A percentile compares a stretch with the other conserved stretches of the same genome.
These are phyloP conservation scores for Neobulgaria alba DNA, from an alignment of 2,329 filamentous ascomycete species.

Conservation along the genomic window DNA sequence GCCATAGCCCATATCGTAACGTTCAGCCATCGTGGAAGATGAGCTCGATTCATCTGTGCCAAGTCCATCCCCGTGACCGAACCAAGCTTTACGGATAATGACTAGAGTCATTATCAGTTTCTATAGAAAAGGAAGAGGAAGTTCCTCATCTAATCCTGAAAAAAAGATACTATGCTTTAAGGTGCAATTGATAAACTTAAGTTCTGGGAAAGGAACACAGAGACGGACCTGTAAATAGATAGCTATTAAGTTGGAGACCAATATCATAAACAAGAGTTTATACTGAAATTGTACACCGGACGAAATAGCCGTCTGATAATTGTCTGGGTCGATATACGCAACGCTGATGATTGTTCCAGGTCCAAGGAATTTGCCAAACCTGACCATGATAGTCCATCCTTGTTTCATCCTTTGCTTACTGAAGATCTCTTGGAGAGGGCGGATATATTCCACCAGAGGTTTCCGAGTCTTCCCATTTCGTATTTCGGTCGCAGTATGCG, in stretches of 20 bases:
- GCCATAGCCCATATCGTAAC: conserved; percentile 1
- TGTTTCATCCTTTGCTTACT: conserved; percentile 5
- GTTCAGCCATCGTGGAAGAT: conserved; percentile 4
- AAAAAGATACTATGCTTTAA: conserved; percentile 43
- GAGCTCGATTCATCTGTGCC: conserved; percentile 4
- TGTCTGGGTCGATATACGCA: conserved; percentile 35
- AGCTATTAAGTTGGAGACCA: conserved; percentile 47
- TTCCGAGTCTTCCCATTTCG: too few relatives aligned
- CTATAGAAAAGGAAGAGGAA: conserved; percentile 1
- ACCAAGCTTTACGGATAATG: neutral
- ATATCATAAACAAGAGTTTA: conserved; percentile 43
- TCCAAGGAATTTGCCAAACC: conserved; percentile 40
- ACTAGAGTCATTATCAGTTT: neutral
- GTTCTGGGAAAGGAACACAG: neutral
- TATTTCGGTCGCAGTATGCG: too few relatives aligned
- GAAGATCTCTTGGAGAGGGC: conserved; percentile 1
- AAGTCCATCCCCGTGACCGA: conserved; percentile 6
- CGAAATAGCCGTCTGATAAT: conserved; percentile 46
- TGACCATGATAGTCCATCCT: conserved; percentile 8
- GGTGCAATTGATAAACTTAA: neutral
- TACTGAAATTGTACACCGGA: conserved; percentile 44
- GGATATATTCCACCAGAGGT: conserved; percentile 1
- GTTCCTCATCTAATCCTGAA: conserved; percentile 38
- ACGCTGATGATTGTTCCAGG: conserved; percentile 33
- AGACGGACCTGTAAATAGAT: conserved; percentile 35